Evolutionary conservation across 2,329 filamentous ascomycete genomes (phyloP), one percentile per base, ranked within the genome.

Genomic region (Xylaria sp.): DNA sequence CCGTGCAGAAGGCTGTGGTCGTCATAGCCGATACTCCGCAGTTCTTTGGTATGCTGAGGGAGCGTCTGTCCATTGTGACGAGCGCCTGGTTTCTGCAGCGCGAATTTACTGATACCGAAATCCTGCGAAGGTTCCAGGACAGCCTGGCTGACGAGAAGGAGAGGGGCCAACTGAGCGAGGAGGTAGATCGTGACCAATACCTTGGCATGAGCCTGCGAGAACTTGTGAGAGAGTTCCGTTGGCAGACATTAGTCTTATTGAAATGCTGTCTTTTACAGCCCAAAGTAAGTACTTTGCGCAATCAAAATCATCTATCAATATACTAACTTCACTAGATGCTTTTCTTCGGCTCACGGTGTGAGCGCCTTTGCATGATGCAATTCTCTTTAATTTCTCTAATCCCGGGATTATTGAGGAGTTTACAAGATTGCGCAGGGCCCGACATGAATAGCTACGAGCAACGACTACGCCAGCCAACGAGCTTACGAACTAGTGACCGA

Each of bases 381-480:
- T 99, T 98, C 79, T 95, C 94, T 43, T 85, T 99, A 46, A 90
- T 99, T 69, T 97, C 94, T 54, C 83, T 99, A 72, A 96, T 99
- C 79, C 95, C 95, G 47, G 93, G 93, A 62, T 86, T 99, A 59
- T 88, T 98, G 72, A 88, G 92, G 71, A 92, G 90, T 71, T 85
- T 99, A n/a, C 89, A 96, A 77, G 95, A 99, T 78, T 96, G 92
- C 71, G 94, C 95, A 51, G 93, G 97, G 73, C 95, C 95, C n/a
- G 90, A 93, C 44, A 85, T 98, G 75, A 90, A 97, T 76, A 88
- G 78, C 61, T 94, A 95, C 74, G 91, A 93, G 71, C 86, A 89
- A 74, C 89, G 82, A 27, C 80, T 93, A 44, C 83, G 87, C 54
- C 90, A 87, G 76, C 90, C 94, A 25, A 94, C 93, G 48, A 94